A percentile compares a stretch with the other conserved stretches of the same genome.
These are phyloP conservation scores for Fusarium sarcochroum DNA, from an alignment of 2,329 filamentous ascomycete genomes.

Conservation along the genomic window DNA sequence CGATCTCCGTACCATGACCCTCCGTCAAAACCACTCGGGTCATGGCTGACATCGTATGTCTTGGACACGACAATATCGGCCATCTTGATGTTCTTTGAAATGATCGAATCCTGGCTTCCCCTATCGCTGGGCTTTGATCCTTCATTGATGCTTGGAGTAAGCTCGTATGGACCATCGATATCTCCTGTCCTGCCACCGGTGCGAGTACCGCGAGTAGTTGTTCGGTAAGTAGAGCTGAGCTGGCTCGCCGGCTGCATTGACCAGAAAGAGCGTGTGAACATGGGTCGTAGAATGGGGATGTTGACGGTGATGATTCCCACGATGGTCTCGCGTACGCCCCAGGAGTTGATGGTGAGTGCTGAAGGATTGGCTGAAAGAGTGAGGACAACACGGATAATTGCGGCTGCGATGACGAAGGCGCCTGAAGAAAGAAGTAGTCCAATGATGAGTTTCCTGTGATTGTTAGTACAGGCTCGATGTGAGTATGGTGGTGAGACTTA, in stretches of 20 bases:
- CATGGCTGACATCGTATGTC: slow-evolving; percentile 31
- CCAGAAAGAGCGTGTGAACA: slow-evolving; percentile 38
- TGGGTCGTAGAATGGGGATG: slow-evolving; percentile 30
- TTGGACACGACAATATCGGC: slow-evolving; percentile 29
- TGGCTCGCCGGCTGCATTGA: not conserved
- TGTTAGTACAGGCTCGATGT: not conserved
- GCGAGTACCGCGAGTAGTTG: slow-evolving; percentile 1
- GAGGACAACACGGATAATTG: slow-evolving; percentile 42
- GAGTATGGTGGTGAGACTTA: not conserved
- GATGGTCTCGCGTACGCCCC: slow-evolving; percentile 52
- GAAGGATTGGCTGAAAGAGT: slow-evolving; percentile 43
- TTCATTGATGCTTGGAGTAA: slow-evolving; percentile 23
- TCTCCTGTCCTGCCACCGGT: slow-evolving; percentile 19
- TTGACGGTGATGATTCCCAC: slow-evolving; percentile 58
- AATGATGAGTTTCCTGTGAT: slow-evolving; percentile 41
- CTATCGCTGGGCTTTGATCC: slow-evolving; percentile 1
- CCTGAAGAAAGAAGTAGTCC: slow-evolving; percentile 47
- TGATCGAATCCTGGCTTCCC: slow-evolving; percentile 37
- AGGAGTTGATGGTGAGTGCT: slow-evolving; percentile 45
- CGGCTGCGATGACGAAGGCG: slow-evolving; percentile 48
- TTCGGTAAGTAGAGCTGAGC: slow-evolving; percentile 9
- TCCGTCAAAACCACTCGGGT: not conserved
- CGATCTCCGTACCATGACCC: slow-evolving; percentile 21
- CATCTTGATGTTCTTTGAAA: slow-evolving; percentile 1
- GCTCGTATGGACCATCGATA: slow-evolving; percentile 29